Percentiles rank a stretch among this genome's conserved stretches.
phyloP scores from a whole-genome alignment of 2,329 filamentous ascomycete species.

The Aspergillus sojae region DNA sequence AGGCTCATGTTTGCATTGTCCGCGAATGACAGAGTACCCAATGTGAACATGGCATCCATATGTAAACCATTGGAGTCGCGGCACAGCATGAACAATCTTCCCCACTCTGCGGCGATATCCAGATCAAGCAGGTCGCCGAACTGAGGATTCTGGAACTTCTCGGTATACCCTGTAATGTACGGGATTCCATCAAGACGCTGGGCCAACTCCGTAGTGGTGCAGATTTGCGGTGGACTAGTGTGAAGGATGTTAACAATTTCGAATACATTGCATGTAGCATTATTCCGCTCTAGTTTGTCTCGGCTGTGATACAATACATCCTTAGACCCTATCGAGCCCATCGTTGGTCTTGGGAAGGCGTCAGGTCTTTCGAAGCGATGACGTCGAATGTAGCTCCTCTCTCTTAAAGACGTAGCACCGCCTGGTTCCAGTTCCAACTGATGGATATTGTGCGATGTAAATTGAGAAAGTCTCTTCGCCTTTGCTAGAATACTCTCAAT shows the following conservation, averaged over 20 bases:
- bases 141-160: background rate
- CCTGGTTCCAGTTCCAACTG: background rate
- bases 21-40: background rate
- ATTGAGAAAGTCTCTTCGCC: background rate
- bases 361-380: background rate
- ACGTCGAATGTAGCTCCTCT: background rate
- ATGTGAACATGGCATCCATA: background rate
- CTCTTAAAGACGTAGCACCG: background rate
- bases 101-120: background rate
- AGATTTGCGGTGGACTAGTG: background rate
- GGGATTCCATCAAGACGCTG: background rate
- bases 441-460: background rate
- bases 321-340: background rate
- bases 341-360: background rate
- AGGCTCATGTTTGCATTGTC: background rate
- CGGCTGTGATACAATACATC: background rate
- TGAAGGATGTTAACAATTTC: background rate
- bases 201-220: background rate
- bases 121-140: background rate
- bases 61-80: background rate
- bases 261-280: background rate
- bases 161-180: background rate
- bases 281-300: background rate
- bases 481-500: slow-evolving; percentile 10
- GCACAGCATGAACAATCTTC: background rate